phyloP scores from a whole-genome alignment of 176 grass and related monocot species.

The Bromus sterilis region DNA sequence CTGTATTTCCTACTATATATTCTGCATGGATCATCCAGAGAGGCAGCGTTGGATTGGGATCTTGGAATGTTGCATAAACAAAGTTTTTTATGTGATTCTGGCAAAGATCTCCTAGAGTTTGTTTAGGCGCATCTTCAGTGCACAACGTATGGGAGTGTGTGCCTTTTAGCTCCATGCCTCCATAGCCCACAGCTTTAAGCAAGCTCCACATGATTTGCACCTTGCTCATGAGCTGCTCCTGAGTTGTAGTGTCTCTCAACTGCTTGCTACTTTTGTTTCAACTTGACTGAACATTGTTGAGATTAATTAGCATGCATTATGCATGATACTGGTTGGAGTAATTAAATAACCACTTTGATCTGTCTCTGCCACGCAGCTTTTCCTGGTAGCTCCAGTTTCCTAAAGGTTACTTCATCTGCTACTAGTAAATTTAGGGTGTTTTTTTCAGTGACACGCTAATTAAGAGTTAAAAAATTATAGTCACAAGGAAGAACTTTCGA shows the following conservation, averaged over 20 bases:
- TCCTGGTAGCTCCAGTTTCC: neutral
- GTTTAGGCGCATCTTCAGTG: conserved; percentile 30
- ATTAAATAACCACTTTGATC: conserved; percentile 23
- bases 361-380: conserved; percentile 20
- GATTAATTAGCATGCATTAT: neutral
- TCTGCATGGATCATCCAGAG: conserved; percentile 1
- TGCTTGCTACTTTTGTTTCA: conserved; percentile 14
- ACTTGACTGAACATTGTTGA: conserved; percentile 2
- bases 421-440: neutral
- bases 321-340: neutral
- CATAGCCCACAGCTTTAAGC: conserved; percentile 41
- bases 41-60: conserved; percentile 25
- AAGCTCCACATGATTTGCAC: conserved; percentile 50
- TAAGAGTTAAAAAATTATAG: neutral
- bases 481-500: neutral
- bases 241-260: conserved; percentile 31
- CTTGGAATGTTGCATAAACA: conserved; percentile 27
- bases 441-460: too few relatives aligned
- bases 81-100: conserved; percentile 16
- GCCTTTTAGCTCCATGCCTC: conserved; percentile 28
- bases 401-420: neutral
- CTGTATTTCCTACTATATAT: neutral
- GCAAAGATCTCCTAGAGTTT: conserved; percentile 24
- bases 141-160: conserved; percentile 15
- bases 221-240: conserved; percentile 39